Evolutionary conservation across 1,284 basidiomycete species (phyloP), one percentile per base, ranked within the genome.

Genomic region (Trichosporon ovoides): DNA sequence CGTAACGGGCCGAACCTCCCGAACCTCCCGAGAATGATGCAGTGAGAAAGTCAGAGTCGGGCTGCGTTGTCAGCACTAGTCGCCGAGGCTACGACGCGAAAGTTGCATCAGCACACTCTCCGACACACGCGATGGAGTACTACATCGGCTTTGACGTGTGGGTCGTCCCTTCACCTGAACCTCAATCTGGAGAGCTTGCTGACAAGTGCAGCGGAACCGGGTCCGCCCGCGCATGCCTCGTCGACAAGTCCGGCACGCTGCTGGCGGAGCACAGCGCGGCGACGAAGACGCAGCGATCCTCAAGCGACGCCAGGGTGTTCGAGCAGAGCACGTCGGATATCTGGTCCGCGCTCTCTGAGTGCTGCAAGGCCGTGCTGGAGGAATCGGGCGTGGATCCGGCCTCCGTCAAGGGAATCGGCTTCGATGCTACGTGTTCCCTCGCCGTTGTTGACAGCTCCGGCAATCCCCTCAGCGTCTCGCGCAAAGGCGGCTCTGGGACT

Each of bases 341-440:
- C 78, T 98, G 96, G 95, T 72, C 79, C 10, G 84, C 85, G 58
- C 88, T 96, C 65, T 81, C 84, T 38, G 80, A 78, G 53, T 86
- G 87, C 31, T 86, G 91, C 64, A 84, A 83, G 65, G 82, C 83
- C 11, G 86, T 91, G 55, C 78, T 98, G 33, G 64, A 80, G 12
- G 31, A 60, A 7, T 84, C 88, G 3, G 82, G 84, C 7, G 78
- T 92, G 33, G 68, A 82, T 20, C 83, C 87, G 13, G 74, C 80
- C 3, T 76, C 81, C 5, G 86, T 98, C 64, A 91, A 89, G 70
- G 95, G 95, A 1, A 74, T 98, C 57, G 93, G 94, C 11, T 97
- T 98, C 74, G 95, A 98, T 76, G 95, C 94, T 52, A 98, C 95
- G 0, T 98, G 96, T 78, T 95, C 91, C 0, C 82, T 98, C 37